phyloP scores from a whole-genome alignment of 768 basidiomycete species.

The Tulasnella sp. region DNA sequence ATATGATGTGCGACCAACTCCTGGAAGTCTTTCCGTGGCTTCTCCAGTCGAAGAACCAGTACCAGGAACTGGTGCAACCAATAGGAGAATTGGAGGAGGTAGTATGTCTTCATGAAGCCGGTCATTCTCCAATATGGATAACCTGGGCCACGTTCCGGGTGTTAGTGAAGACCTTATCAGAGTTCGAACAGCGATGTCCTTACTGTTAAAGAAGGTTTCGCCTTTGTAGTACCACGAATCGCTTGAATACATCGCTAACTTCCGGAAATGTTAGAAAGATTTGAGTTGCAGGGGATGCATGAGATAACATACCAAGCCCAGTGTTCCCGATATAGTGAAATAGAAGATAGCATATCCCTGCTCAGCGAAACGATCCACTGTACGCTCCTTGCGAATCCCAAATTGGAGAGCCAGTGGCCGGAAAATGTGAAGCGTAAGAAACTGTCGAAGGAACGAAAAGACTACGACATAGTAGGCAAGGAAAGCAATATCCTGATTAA shows the following conservation, averaged over 20 bases:
- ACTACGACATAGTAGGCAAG: constrained; percentile 74
- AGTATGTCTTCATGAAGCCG: constrained; percentile 77
- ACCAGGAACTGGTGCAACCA: constrained; percentile 93
- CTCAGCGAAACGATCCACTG: constrained; percentile 80
- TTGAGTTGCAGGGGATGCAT: not conserved
- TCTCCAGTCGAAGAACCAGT: constrained; percentile 74
- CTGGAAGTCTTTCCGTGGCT: constrained; percentile 81
- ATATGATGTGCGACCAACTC: constrained; percentile 87
- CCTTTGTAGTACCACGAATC: constrained; percentile 84
- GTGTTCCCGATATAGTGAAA: constrained; percentile 53
- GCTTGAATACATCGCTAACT: constrained; percentile 74
- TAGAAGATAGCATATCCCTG: constrained; percentile 83
- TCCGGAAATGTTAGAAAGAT: not conserved
- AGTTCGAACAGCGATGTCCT: constrained; percentile 4
- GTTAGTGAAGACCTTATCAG: too few relatives aligned
- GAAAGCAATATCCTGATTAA: constrained; percentile 56
- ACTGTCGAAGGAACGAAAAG: constrained; percentile 80
- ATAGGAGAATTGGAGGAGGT: constrained; percentile 85
- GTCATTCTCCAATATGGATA: constrained; percentile 89
- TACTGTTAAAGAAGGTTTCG: constrained; percentile 74
- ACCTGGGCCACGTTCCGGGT: constrained; percentile 31
- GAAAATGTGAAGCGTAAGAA: constrained; percentile 53
- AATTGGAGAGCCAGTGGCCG: constrained; percentile 56
- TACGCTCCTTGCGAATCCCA: constrained; percentile 53
- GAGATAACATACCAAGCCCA: constrained; percentile 59